Evolutionary conservation across 805 yeast species (phyloP).

Genomic region (Candida wancherniae): DNA sequence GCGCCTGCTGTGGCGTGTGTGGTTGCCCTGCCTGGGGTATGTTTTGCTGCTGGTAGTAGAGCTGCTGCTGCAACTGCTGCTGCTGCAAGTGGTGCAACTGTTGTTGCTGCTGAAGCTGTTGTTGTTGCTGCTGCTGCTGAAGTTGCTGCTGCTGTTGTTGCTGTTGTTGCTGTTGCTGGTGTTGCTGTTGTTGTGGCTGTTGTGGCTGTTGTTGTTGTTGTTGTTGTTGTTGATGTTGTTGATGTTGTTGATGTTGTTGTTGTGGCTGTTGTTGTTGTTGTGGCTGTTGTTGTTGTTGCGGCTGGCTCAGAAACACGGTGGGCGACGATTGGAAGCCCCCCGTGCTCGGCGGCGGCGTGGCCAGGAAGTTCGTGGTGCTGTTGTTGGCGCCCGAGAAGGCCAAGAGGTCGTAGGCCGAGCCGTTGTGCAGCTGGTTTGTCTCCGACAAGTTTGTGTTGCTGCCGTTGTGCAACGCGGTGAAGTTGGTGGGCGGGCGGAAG

Average conservation of each 20-base stretch:
- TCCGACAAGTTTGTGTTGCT: conserved; percentile 39
- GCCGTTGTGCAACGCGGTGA: conserved; percentile 37
- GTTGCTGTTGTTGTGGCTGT: conserved; percentile 8
- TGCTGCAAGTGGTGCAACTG: conserved; percentile 10
- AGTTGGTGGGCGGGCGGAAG: conserved; percentile 39
- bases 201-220: conserved; percentile 18
- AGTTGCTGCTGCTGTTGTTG: conserved; percentile 10
- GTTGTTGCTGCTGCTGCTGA: conserved; percentile 9
- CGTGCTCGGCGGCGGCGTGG: conserved; percentile 9
- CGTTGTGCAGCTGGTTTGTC: conserved; percentile 22
- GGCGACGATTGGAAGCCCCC: neutral
- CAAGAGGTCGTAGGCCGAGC: conserved; percentile 7
- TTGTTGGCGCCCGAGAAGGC: conserved; percentile 4
- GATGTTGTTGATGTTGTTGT: conserved; percentile 22
- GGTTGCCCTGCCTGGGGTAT: conserved; percentile 11
- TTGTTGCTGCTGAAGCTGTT: conserved; percentile 10
- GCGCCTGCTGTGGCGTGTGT: conserved; percentile 6
- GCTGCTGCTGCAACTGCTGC: conserved; percentile 9
- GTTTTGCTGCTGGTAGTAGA: conserved; percentile 5
- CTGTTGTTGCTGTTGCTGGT: conserved; percentile 12
- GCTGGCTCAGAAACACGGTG: conserved; percentile 7
- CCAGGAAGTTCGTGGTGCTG: conserved; percentile 7
- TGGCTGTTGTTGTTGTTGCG: conserved; percentile 2
- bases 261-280: conserved; percentile 4
- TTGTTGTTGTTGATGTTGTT: conserved; percentile 21